A percentile compares a stretch with the other conserved stretches of the same genome.
These are phyloP conservation scores for Entophlyctis luteolus DNA, from an alignment of 192 early-diverging fungal genomes.

Conservation along the genomic window DNA sequence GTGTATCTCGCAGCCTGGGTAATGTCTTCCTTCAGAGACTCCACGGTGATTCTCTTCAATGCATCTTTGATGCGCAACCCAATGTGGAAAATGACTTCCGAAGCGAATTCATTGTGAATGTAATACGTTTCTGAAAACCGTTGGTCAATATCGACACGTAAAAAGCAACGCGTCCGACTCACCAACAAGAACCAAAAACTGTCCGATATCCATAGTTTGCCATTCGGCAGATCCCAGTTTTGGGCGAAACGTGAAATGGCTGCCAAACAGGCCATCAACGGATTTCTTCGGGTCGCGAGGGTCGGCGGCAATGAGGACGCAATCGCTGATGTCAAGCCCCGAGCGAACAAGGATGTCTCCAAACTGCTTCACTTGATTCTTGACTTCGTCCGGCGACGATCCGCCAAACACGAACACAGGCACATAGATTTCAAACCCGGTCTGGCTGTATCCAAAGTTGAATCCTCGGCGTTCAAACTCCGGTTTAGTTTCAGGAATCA, in stretches of 20 bases:
- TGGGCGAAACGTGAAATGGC: background rate
- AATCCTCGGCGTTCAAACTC: background rate
- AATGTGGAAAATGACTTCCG: slow-evolving; percentile 12
- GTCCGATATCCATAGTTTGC: background rate
- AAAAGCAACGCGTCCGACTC: background rate
- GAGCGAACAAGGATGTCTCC: background rate
- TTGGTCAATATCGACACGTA: too few relatives aligned
- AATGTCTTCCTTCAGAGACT: background rate
- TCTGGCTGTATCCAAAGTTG: background rate
- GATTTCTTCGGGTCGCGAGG: background rate
- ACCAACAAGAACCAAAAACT: slow-evolving; percentile 13
- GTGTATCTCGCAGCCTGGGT: too few relatives aligned
- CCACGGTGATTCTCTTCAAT: background rate
- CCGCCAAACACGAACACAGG: slow-evolving; percentile 18
- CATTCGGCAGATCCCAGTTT: background rate
- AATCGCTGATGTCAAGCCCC: background rate
- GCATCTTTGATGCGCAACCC: slow-evolving; percentile 12
- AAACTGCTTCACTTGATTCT: background rate
- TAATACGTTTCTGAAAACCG: slow-evolving; percentile 1
- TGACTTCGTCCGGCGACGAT: background rate
- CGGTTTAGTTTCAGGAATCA: background rate
- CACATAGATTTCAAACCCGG: background rate
- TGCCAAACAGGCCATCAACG: background rate
- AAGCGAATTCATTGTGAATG: slow-evolving; percentile 4
- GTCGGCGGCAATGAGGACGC: slow-evolving; percentile 10